Conservation (phyloP, 148 eudicot species). For the Spergularia bocconei region DNA sequence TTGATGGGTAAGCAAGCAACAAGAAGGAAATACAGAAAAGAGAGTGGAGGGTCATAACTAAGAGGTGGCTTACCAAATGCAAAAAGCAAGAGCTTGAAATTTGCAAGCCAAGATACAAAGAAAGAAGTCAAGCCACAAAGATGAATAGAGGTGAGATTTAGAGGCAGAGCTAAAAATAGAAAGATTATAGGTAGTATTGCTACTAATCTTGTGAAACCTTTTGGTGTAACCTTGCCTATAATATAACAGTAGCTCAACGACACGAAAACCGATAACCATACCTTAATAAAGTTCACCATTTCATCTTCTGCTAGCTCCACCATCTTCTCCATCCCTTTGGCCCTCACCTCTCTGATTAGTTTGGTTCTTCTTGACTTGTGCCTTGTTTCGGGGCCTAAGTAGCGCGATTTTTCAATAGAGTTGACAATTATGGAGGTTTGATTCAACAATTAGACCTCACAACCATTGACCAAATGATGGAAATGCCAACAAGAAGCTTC, state of each 20-base stretch:
- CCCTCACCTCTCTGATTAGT: not conserved
- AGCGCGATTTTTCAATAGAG: constrained; percentile 3
- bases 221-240: constrained; percentile 24
- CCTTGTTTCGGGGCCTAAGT: not conserved
- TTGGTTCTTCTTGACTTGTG: not conserved
- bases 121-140: constrained; percentile 42
- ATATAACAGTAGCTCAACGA: constrained; percentile 38
- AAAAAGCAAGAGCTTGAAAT: constrained; percentile 47
- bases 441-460: not conserved
- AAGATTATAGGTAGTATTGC: constrained; percentile 33
- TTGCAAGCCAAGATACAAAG: constrained; percentile 50
- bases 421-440: constrained; percentile 1
- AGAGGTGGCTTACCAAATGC: constrained; percentile 45
- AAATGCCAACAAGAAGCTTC: not conserved
- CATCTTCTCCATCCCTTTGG: not conserved
- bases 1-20: constrained; percentile 48
- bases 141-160: constrained; percentile 38
- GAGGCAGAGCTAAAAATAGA: constrained; percentile 43
- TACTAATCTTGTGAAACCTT: constrained; percentile 30
- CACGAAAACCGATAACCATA: constrained; percentile 34
- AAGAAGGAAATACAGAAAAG: constrained; percentile 30
- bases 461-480: not conserved
- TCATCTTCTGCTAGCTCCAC: constrained; percentile 44
- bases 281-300: constrained; percentile 32
- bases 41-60: constrained; percentile 27